A percentile compares a stretch with the other conserved stretches of the same genome.
Conservation (phyloP, 495 filamentous ascomycete genomes). For the Venustampulla echinocandica region DNA sequence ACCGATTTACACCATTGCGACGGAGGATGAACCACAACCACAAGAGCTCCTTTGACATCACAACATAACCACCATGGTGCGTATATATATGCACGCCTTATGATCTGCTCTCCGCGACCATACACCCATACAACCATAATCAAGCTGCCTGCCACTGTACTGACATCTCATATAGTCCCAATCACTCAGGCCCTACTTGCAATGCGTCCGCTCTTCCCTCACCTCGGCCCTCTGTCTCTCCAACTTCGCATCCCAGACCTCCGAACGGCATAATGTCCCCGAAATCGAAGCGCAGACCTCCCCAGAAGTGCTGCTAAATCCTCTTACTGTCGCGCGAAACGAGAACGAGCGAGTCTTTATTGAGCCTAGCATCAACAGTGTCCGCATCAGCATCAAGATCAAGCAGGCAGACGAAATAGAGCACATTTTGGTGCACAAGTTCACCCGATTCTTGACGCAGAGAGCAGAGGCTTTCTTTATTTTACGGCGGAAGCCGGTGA, state of each 20-base stretch:
- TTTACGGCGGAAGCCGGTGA: conserved; percentile 85
- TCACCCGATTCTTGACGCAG: conserved; percentile 91
- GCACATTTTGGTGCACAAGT: conserved; percentile 94
- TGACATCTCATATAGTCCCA: conserved; percentile 59
- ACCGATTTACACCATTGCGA: too few relatives aligned
- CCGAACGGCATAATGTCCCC: conserved; percentile 95
- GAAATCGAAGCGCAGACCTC: conserved; percentile 90
- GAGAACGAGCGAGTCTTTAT: conserved; percentile 92
- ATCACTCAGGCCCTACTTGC: conserved; percentile 95
- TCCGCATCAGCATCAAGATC: conserved; percentile 93
- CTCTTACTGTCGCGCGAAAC: conserved; percentile 78
- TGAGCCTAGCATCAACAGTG: conserved; percentile 91
- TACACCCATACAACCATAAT: not conserved
- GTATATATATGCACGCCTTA: too few relatives aligned
- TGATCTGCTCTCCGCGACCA: not conserved
- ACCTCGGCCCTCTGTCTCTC: conserved; percentile 90
- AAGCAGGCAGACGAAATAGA: conserved; percentile 99
- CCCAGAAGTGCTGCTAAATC: conserved; percentile 91
- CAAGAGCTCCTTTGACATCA: too few relatives aligned
- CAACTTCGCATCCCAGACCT: conserved; percentile 94
- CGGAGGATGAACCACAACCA: too few relatives aligned
- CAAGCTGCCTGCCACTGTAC: not conserved
- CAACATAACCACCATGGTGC: too few relatives aligned
- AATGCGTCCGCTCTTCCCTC: conserved; percentile 87
- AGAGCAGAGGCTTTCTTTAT: conserved; percentile 98